These are phyloP conservation scores for Hanseniaspora uvarum DNA, from an alignment of 1,139 yeast genomes.

Conservation along the genomic window DNA sequence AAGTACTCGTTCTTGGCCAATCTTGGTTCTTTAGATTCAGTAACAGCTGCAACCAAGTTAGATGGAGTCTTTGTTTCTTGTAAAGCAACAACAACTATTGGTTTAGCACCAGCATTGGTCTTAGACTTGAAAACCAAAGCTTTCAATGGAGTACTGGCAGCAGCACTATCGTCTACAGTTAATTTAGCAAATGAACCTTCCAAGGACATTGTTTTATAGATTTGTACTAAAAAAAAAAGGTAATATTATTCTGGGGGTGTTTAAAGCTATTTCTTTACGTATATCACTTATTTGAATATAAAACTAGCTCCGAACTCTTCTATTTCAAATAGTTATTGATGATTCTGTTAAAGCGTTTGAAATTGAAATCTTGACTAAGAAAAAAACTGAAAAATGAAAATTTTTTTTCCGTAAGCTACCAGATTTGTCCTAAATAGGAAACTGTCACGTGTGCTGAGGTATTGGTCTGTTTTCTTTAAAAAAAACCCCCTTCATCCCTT, in stretches of 20 bases:
- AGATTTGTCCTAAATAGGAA: not conserved
- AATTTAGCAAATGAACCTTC: conserved; percentile 52
- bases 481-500: too few species aligned
- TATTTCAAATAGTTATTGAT: not conserved
- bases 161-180: conserved; percentile 41
- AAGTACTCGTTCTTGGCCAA: conserved; percentile 76
- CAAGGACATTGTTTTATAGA: conserved; percentile 38
- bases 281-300: too few species aligned
- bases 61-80: conserved; percentile 63
- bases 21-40: conserved; percentile 75
- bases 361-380: not conserved
- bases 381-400: conserved; percentile 8
- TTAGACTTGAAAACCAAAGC: conserved; percentile 83
- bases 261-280: too few species aligned
- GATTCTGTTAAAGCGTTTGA: not conserved
- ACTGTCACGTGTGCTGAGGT: not conserved
- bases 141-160: conserved; percentile 45
- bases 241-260: too few species aligned
- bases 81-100: conserved; percentile 71
- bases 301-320: too few species aligned
- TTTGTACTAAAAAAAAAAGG: not conserved
- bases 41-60: conserved; percentile 51
- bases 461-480: too few species aligned
- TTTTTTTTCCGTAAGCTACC: not conserved
- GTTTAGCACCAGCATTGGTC: conserved; percentile 75